Base-by-base conservation (phyloP, 768 basidiomycete species). In the Auriculariales sp. region DNA sequence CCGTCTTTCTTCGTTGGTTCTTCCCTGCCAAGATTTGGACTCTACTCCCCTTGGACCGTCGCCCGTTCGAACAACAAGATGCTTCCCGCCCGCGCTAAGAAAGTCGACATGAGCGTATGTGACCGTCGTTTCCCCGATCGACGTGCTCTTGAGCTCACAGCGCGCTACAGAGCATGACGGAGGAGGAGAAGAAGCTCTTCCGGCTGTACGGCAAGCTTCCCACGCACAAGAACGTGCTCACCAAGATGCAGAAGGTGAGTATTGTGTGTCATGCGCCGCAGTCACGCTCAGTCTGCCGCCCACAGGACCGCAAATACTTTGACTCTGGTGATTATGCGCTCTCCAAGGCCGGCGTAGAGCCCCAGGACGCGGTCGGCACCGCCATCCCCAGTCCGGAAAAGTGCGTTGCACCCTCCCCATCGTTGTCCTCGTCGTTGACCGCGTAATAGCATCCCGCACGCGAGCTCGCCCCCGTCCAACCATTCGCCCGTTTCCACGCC, bases 321-420 rank as follows among this genome's bases (percentile, higher is more conserved):
- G 95, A 98, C 68, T 98, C 94, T 50, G 95, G 95, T 51, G 95
- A 99, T 65, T 98, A 98, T 61, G 93, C 93, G 28, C 72, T 99
- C 56, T 91, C 90, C 47, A 97, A 98, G 66, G 95, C 95, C 2
- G 39, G 95, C 25, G 81, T 84, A 44, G 74, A 83, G n/a, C 82
- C 88, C 45, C 87, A 89, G 64, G 86, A 74, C 55, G 74, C 79
- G 2, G 90, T 97, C 49, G 95, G 95, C 27, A 98, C 93, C 7
- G 88, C 91, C 30, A 97, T 97, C 56, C 94, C 95, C n/a, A 92
- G 87, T 65, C 93, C 95, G 27, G 89, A 97, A 68, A 89, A 88
- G 92, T 94, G 61, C 54, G 87, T 70, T 46, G 0, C 28, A 34
- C 45, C 54, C 52, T 53, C 48, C 52, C 49, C 42, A 49, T 46